Evolutionary conservation across 2,329 filamentous ascomycete species (phyloP).

Genomic region (Diaporthe ampelina): DNA sequence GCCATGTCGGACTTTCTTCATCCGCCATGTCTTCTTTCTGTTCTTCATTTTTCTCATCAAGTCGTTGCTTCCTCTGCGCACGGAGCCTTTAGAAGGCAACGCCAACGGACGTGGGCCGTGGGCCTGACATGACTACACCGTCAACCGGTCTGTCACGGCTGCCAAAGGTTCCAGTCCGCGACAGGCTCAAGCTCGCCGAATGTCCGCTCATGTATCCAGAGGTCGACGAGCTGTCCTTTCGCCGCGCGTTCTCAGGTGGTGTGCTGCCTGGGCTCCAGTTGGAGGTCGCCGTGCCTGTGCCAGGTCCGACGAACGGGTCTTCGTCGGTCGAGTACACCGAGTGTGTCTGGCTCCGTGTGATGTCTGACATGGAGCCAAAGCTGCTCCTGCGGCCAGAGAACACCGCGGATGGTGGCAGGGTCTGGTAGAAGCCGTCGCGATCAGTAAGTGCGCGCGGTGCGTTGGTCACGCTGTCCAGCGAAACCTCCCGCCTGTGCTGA

Average conservation of each 20-base stretch:
- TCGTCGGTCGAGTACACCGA: constrained; percentile 66
- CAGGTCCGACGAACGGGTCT: constrained; percentile 41
- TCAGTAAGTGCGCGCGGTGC: constrained; percentile 64
- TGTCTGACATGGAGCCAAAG: constrained; percentile 57
- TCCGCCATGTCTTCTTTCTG: not conserved
- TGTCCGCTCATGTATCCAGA: constrained; percentile 46
- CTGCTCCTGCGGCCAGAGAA: constrained; percentile 53
- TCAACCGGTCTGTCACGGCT: constrained; percentile 32
- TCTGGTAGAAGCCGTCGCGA: constrained; percentile 72
- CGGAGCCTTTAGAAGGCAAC: constrained; percentile 57
- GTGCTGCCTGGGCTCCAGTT: constrained; percentile 64
- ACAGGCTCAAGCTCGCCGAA: constrained; percentile 32
- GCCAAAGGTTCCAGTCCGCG: constrained; percentile 39
- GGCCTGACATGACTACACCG: constrained; percentile 42
- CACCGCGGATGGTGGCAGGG: constrained; percentile 56
- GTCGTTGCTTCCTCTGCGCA: not conserved
- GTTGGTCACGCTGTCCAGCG: constrained; percentile 68
- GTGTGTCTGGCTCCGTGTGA: constrained; percentile 50
- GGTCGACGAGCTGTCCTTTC: constrained; percentile 56
- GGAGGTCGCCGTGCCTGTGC: constrained; percentile 48
- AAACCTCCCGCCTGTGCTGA: constrained; percentile 55
- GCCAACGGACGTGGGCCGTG: constrained; percentile 59
- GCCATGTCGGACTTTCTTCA: not conserved
- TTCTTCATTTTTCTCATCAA: not conserved
- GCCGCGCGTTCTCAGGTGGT: constrained; percentile 49